These are phyloP conservation scores for Calocybe indica DNA, from an alignment of 768 basidiomycete genomes.

Conservation along the genomic window DNA sequence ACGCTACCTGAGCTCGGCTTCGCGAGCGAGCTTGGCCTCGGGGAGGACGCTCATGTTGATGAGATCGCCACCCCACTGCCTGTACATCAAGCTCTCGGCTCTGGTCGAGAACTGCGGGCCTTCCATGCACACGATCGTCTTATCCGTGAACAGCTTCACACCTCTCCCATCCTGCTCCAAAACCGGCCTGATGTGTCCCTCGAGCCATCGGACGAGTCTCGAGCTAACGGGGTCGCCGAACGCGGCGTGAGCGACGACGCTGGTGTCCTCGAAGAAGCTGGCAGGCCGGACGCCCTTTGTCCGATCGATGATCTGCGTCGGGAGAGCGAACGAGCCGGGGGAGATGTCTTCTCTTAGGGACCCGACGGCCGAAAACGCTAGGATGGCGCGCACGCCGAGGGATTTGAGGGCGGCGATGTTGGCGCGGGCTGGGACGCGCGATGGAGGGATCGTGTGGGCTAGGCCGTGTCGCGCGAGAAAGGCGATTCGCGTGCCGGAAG, in stretches of 20 bases:
- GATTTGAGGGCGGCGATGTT: conserved; percentile 96
- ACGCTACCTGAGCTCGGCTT: conserved; percentile 85
- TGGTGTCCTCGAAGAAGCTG: conserved; percentile 80
- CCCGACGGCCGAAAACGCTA: conserved; percentile 95
- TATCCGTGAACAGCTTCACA: conserved; percentile 71
- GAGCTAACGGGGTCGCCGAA: conserved; percentile 90
- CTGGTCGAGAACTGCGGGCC: conserved; percentile 98
- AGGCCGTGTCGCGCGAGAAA: conserved; percentile 89
- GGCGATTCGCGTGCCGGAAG: conserved; percentile 74
- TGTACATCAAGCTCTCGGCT: conserved; percentile 93
- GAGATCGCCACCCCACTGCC: conserved; percentile 86
- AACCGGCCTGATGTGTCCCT: conserved; percentile 55
- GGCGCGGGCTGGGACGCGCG: conserved; percentile 77
- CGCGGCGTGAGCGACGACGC: conserved; percentile 84
- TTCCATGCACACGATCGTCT: conserved; percentile 94
- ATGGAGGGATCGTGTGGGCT: conserved; percentile 76
- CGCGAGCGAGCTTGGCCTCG: conserved; percentile 94
- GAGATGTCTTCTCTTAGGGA: conserved; percentile 90
- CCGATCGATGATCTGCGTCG: conserved; percentile 91
- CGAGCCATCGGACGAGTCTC: conserved; percentile 60
- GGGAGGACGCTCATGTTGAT: conserved; percentile 98
- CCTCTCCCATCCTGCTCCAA: conserved; percentile 52
- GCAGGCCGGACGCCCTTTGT: conserved; percentile 90
- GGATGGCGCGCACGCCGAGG: conserved; percentile 80
- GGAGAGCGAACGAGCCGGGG: conserved; percentile 85